Base-by-base conservation (phyloP, 2,329 filamentous ascomycete genomes). In the Cordyceps pruinosa region DNA sequence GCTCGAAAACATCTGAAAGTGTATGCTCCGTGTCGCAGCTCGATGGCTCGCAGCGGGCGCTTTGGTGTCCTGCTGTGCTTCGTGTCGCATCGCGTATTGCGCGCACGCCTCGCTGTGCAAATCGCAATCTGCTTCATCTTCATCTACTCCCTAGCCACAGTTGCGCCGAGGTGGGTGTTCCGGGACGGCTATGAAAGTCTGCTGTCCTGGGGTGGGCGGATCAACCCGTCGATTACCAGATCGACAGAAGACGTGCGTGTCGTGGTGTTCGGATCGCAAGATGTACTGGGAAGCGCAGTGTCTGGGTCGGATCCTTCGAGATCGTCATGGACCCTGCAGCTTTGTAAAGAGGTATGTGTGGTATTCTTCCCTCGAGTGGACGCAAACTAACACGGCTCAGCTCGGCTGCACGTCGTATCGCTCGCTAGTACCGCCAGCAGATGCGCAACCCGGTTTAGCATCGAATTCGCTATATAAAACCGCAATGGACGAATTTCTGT, bases 391-490 rank as follows among this genome's bases (percentile, higher is more conserved):
- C 12, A 5, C 32, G 19, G 13, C 35, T 17, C 35, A 82, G 79
- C 67, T 82, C 9, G 63, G 69, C 26, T 82, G 79, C 66, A 69
- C 70, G 17, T 71, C 69, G 1, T 70, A 79, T 50, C 61, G 77
- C 21, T 80, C 78, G 1, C 72, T 78, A 54, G 67, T 79, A 1
- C 78, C 79, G 2, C 54, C 61, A 2, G 62, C 62, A 12, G 65
- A 69, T 48, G 77, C 71, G n/a, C 84, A 23, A 74, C 81, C 48
- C 23, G 70, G 65, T 12, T 73, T 81, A 32, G 86, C 70, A 2
- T 78, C 76, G 60, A 91, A 78, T 61, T 62, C 70, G 32, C 66
- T 80, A 6, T 86, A 85, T 52, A 82, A 77, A 35, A 57, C 62
- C 30, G 62, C 66, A 47, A 56, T 71, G 0, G 67, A 70, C 1